Conservation (phyloP, 208 protist genomes). For the Leptomonas seymouri region DNA sequence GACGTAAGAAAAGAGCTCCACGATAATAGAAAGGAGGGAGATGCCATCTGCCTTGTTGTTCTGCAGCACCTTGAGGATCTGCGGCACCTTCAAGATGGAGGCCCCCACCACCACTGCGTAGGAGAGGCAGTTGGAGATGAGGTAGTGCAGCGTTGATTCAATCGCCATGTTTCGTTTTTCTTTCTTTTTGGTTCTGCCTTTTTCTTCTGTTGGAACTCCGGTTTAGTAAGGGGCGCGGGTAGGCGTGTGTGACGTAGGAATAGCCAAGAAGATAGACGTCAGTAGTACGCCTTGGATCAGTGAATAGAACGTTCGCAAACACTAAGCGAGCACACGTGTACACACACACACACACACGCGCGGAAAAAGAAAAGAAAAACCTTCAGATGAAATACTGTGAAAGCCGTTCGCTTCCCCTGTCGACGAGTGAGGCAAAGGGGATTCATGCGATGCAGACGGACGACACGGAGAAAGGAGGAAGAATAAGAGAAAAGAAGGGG, state of each 20-base stretch:
- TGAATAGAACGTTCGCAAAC: too few species aligned
- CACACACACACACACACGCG: not conserved
- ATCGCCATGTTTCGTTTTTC: constrained; percentile 20
- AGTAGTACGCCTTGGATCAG: too few species aligned
- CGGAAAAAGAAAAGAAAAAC: constrained; percentile 12
- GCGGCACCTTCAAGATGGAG: constrained; percentile 83
- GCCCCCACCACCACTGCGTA: constrained; percentile 86
- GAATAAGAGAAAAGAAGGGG: too few species aligned
- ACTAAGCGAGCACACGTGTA: not conserved
- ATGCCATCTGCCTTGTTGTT: constrained; percentile 67
- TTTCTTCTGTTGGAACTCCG: not conserved
- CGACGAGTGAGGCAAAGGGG: too few species aligned
- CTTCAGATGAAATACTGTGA: not conserved
- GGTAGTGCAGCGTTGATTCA: constrained; percentile 40
- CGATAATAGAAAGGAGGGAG: constrained; percentile 54
- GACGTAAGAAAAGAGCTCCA: constrained; percentile 81
- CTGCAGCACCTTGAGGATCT: constrained; percentile 77
- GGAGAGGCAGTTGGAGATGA: constrained; percentile 69
- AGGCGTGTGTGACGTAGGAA: too few species aligned
- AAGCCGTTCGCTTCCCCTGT: too few species aligned
- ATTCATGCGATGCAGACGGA: too few species aligned
- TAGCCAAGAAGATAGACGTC: too few species aligned
- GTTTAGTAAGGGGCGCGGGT: too few species aligned
- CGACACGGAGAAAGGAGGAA: too few species aligned
- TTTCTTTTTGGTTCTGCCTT: not conserved